These are phyloP conservation scores for Bruguiera parviflora DNA, from an alignment of 345 rosid species.

Conservation along the genomic window DNA sequence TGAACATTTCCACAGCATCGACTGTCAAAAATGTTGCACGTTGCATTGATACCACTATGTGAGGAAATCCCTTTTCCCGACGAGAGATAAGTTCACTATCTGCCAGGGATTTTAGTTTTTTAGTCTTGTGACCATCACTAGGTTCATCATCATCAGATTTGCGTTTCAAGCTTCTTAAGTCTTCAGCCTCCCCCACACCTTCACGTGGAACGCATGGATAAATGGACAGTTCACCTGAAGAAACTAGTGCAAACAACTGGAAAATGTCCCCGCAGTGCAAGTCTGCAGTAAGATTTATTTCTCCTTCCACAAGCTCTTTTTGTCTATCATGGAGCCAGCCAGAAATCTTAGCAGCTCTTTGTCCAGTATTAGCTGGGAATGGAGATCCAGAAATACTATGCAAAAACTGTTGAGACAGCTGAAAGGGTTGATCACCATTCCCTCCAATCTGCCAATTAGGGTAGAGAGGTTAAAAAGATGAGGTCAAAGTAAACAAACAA, in stretches of 20 bases:
- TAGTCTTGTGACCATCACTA: constrained; percentile 42
- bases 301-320: constrained; percentile 52
- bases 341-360: constrained; percentile 73
- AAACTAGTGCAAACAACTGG: constrained; percentile 66
- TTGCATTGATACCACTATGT: constrained; percentile 53
- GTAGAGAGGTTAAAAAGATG: background rate
- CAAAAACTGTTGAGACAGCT: constrained; percentile 76
- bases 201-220: constrained; percentile 71
- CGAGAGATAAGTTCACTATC: constrained; percentile 82
- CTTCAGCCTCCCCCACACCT: constrained; percentile 95
- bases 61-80: constrained; percentile 93
- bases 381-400: constrained; percentile 66
- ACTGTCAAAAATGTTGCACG: constrained; percentile 42
- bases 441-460: constrained; percentile 73
- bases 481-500: background rate
- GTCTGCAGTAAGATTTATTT: constrained; percentile 54
- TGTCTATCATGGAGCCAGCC: constrained; percentile 60
- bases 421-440: constrained; percentile 66
- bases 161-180: constrained; percentile 67
- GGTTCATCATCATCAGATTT: constrained; percentile 58
- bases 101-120: constrained; percentile 52
- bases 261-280: constrained; percentile 91
- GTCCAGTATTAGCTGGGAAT: constrained; percentile 76
- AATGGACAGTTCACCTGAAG: constrained; percentile 69
- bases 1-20: constrained; percentile 50